A percentile compares a stretch with the other conserved stretches of the same genome.
These are phyloP conservation scores for Dunaliella sp. DNA, from an alignment of 139 green algal species.

Conservation along the genomic window DNA sequence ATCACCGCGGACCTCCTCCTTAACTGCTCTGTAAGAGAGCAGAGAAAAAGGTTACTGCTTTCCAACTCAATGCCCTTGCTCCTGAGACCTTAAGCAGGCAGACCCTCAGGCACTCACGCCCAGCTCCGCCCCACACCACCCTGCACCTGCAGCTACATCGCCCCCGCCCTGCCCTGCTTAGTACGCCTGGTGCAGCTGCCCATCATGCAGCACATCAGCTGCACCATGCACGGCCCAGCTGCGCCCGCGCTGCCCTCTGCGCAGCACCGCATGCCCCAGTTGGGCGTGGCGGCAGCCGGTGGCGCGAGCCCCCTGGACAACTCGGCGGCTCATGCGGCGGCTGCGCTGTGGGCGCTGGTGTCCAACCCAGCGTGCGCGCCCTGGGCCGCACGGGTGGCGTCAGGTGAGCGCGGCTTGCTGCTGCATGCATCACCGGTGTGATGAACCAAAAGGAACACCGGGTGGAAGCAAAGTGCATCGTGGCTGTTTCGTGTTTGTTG, in stretches of 20 bases:
- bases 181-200: conserved; percentile 26
- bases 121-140: too few relatives aligned
- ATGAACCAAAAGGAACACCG: too few relatives aligned
- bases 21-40: too few relatives aligned
- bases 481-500: too few relatives aligned
- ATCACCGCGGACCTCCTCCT: too few relatives aligned
- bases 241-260: background rate
- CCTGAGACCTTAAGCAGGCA: too few relatives aligned
- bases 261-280: background rate
- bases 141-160: background rate
- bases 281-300: background rate
- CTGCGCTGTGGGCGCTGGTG: conserved; percentile 30
- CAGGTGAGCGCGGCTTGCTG: conserved; percentile 24
- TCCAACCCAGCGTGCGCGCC: conserved; percentile 22
- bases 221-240: background rate
- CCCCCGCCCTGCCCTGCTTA: background rate
- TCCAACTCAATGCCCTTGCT: too few relatives aligned
- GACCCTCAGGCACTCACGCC: too few relatives aligned
- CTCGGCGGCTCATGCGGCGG: conserved; percentile 26
- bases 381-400: conserved; percentile 14
- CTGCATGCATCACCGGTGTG: too few relatives aligned
- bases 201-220: conserved; percentile 9
- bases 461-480: too few relatives aligned
- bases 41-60: too few relatives aligned
- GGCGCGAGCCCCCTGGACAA: conserved; percentile 9